Base-by-base conservation (phyloP, 495 filamentous ascomycete genomes). In the Glarea lozoyensis region DNA sequence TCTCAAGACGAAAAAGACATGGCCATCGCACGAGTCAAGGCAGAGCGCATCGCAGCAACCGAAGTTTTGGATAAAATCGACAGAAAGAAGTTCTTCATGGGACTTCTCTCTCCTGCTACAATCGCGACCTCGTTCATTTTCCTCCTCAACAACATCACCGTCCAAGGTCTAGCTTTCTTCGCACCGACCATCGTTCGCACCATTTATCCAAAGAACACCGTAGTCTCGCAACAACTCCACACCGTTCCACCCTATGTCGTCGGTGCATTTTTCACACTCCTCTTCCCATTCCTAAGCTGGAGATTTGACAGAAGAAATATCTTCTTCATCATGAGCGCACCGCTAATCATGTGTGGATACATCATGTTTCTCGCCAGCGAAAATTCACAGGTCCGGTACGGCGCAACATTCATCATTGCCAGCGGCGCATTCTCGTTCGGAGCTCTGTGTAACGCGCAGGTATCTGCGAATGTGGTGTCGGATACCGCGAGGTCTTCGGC, bases 131-230 rank as follows among this genome's bases (percentile, higher is more conserved):
- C 76, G 3, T 54, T 84, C 20, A 63, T 75, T 1, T 87, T 84
- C 58, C 68, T 86, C 36, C 78, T 84, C 12, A 74, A 84, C 66
- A 82, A 81, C 57, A 78, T 82, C 40, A 84, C 83, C 0, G 72
- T 92, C 10, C 88, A 92, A 55, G 83, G 81, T 0, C 68, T 89
- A 30, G 75, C 73, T 6, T 82, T 86, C 67, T 87, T 86, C 57
- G 66, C 73, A 0, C 82, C 82, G 0, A 85, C 81, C 10, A 83
- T 87, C 57, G 78, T 86, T 13, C 52, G 60, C 22, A 80, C 72
- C 20, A 86, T 87, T 38, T 81, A 81, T 33, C 84, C 77, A 23
- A 35, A 69, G 13, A 64, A 64, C 49, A 66, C 59, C 24, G 69
- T 75, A 17, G 60, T 86, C 37, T 68, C 66, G 18, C 70, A 72